Evolutionary conservation across 768 basidiomycete species (phyloP), one percentile per base, ranked within the genome.

Genomic region (Suillus subaureus): DNA sequence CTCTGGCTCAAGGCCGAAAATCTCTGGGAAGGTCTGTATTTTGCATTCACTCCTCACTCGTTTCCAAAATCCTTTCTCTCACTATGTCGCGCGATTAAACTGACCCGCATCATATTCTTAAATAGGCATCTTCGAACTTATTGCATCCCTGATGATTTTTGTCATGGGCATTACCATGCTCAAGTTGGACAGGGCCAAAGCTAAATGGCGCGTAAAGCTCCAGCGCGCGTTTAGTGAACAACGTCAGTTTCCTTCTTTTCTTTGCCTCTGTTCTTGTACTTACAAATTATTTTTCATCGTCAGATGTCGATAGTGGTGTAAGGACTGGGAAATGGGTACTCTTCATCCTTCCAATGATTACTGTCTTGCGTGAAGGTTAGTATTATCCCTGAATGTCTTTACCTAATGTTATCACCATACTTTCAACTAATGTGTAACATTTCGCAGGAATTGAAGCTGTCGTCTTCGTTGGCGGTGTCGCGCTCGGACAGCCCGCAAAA

Each of bases 111-210:
- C 57, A 45, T 47, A 49, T 39, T 12, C 42, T 56, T 16, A 39
- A 55, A 16, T 67, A 92, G 90, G 88, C 37, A 82, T 87, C 66
- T 93, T 92, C 72, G 79, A 87, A 68, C 77, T 93, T 64, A 82
- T 94, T 63, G 91, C 91, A 0, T 75, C 87, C 12, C 64, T 94
- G 70, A 87, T 97, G 85, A 96, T 97, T 72, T 93, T 95, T 76
- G 82, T 91, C 73, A 97, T 98, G 94, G 96, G 94, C 4, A 73
- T 98, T 45, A 90, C 91, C 40, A 96, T 99, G 92, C 87, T 99
- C 66, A 95, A 93, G 74, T 89, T 99, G 86, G 96, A 99, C 77
- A 84, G 90, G 72, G 91, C 96, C 13, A 92, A 94, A 75, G 85
- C 90, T 26, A 95, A 93, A 77, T 99, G 97, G 97, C 87, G 93